Evolutionary conservation across 441 rosid species (phyloP), one percentile per base, ranked within the genome.

Genomic region (Eruca vesicaria): DNA sequence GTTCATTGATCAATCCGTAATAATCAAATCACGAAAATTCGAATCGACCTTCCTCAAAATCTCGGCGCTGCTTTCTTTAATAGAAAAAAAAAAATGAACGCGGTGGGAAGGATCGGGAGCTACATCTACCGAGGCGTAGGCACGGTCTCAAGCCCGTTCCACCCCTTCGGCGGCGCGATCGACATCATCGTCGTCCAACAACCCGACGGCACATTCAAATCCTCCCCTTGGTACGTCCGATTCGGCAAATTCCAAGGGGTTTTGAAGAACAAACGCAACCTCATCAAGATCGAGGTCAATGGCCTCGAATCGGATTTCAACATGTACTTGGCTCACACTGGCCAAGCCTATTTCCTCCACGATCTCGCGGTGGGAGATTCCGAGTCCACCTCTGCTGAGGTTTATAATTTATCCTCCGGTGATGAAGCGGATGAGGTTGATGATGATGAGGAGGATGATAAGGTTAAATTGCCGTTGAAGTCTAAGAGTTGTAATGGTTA

Each of bases 221-320:
- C 99, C 3, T 93, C 98, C 14, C 99, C 98, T 75, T 96, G 99
- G 99, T 89, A 90, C 78, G 96, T 96, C 29, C 72, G 88, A 75
- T 96, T 96, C 67, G 99, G 99, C 35, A 96, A 93, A 80, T 96
- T 96, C 79, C 99, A 93, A 83, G 99, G 99, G 71, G 97, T 96
- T 79, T 79, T 96, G 81, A 91, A 91, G 88, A 82, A 89, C 9
- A 83, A 66, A 65, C 89, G 81, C 79, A 88, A 86, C 78, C 71
- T 84, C 20, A 97, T 96, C 48, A 84, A 53, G 68, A 84, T 93
- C 62, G 77, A 69, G 57, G 91, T 96, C 16, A 87, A 96, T 84
- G 97, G 90, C 16, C 83, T 84, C 11, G 96, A 87, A 35, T 88
- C 91, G 0, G 72, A 80, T 78, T 89, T 93, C 75, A 86, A 83